Evolutionary conservation across 176 grass and related monocot genomes (phyloP), one percentile per base, ranked within the genome.

Genomic region (Paspalum vaginatum): DNA sequence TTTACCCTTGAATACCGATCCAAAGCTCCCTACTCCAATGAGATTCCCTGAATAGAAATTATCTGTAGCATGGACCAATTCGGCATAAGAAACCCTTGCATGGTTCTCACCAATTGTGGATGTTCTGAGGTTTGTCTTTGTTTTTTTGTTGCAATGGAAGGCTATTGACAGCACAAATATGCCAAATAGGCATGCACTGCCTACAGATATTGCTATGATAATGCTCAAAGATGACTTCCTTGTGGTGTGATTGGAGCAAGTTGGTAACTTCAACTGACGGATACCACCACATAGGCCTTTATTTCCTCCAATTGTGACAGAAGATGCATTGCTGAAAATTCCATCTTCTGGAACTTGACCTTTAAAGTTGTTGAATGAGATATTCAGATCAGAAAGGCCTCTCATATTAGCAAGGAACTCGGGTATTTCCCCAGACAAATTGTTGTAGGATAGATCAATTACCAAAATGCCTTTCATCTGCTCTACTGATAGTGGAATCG

Each of bases 281-380:
- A 83, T 57, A 11, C 81, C 81, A n/a, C 81, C 81, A 75, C 89
- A 91, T 6, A 91, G 58, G 16, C 77, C 79, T 43, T 25, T 1
- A 24, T 91, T 91, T 27, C 85, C 89, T 13, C 18, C 26, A 2
- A 91, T 58, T 9, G 40, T 49, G 47, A 58, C 5, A 20, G 45
- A 24, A 62, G 21, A 70, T 55, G 76, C 48, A 80, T 88, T 88
- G 8, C 68, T 38, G 60, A 92, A 88, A 58, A 86, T 13, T 45
- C 78, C 77, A 22, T 11, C 4, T 57, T 74, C 2, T 1, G 91
- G 91, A 24, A 90, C 56, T 75, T 81, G 21, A 41, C 87, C 91
- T 7, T 90, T 48, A 27, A 90, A 87, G 61, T 79, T 53, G 37
- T 93, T 90, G 87, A 87, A 89, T 49, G 91, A 93, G 17, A 92